Evolutionary conservation across 441 rosid species (phyloP), one percentile per base, ranked within the genome.

Genomic region (Aleurites moluccanus): DNA sequence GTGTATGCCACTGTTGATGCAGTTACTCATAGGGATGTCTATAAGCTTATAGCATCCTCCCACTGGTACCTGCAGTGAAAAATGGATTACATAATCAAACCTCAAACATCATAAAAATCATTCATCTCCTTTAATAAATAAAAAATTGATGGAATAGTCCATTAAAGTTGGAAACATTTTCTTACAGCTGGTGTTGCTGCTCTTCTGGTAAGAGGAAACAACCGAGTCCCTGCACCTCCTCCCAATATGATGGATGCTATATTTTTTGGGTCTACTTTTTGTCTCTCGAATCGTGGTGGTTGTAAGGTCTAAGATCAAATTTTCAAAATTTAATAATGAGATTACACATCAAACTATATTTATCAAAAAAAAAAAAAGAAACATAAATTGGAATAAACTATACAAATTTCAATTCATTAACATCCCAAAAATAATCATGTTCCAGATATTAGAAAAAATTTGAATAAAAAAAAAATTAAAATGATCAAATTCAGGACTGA

Each of bases 1-100:
- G 92, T 92, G 91, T 73, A 93, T 88, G 79, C 94, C 90, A 77
- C 97, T 89, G 85, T 96, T 96, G 74, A 93, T 89, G 83, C 97
- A 90, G 77, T 93, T 96, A 84, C 97, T 96, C 98, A 96, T 93
- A 5, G 99, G 98, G 28, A 96, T 88, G 77, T 96, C 98, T 35
- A 96, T 93, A 30, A 96, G 90, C 83, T 86, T 88, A 70, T 90
- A 93, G 83, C 98, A 92, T 72, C 98, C 99, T 64, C 96, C 98
- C 44, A 96, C 88, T 0, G 97, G 93, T 68, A 96, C 97, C 99
- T 96, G 79, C 69, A 87, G 50, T 81, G 75, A 53, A 30, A 44
- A 50, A 72, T 28, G 10, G 62, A 60, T 18, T 21, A 33, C 61
- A 69, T 64, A 50, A 64, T 67, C 44, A 74, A 64, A 76, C 16